Evolutionary conservation across 306 rosid genomes (phyloP).

Genomic region (Vigna reflexopilosa): DNA sequence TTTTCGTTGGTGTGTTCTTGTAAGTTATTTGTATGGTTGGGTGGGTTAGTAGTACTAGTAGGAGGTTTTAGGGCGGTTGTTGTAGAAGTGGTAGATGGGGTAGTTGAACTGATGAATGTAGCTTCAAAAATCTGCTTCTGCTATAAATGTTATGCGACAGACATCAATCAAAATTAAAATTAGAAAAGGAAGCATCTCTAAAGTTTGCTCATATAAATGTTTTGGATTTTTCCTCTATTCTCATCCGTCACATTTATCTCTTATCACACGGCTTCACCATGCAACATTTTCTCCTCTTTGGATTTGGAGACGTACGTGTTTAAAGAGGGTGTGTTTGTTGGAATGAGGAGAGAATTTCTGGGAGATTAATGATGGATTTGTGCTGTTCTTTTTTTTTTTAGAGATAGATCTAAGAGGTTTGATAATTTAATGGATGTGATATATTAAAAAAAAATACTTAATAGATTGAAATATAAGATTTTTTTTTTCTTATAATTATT

Average conservation of each 20-base stretch:
- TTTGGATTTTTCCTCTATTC: not conserved
- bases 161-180: slow-evolving; percentile 18
- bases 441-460: no score
- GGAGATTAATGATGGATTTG: no score
- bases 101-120: slow-evolving; percentile 41
- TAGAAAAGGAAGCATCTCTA: slow-evolving; percentile 34
- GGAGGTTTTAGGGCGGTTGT: slow-evolving; percentile 39
- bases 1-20: slow-evolving; percentile 21
- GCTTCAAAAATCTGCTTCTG: slow-evolving; percentile 30
- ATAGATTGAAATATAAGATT: no score
- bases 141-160: slow-evolving; percentile 26
- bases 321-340: no score
- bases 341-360: not conserved
- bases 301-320: no score
- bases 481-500: no score
- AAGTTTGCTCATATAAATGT: not conserved
- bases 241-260: not conserved
- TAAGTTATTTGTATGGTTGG: slow-evolving; percentile 28
- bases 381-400: no score
- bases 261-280: not conserved
- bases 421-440: no score
- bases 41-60: slow-evolving; percentile 14
- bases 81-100: slow-evolving; percentile 36
- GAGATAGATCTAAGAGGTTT: no score
- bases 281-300: not conserved